Evolutionary conservation across 2,329 filamentous ascomycete species (phyloP).

Genomic region (Grosmannia serpens): DNA sequence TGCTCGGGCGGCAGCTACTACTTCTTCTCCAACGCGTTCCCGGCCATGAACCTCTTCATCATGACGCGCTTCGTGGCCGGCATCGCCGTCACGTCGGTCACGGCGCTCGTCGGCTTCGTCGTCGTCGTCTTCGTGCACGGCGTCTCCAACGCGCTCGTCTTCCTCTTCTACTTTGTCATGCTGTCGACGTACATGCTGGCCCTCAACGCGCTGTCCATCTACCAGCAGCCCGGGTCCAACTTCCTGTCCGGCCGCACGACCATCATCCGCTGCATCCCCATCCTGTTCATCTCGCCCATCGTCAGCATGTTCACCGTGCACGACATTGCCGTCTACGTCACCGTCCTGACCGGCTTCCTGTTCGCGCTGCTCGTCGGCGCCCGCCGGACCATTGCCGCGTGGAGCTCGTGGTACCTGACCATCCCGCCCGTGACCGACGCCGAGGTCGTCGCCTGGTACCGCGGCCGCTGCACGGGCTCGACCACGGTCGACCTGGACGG

Average conservation of each 20-base stretch:
- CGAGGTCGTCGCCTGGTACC: slow-evolving; percentile 32
- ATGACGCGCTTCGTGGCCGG: slow-evolving; percentile 26
- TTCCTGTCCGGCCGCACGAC: slow-evolving; percentile 41
- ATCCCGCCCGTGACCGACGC: slow-evolving; percentile 37
- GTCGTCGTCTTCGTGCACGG: slow-evolving; percentile 28
- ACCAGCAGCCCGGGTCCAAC: slow-evolving; percentile 37
- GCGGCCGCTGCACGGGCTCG: slow-evolving; percentile 4
- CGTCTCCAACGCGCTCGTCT: slow-evolving; percentile 34
- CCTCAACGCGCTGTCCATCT: slow-evolving; percentile 35
- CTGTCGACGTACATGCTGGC: slow-evolving; percentile 40
- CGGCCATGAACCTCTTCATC: slow-evolving; percentile 15
- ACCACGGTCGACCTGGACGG: slow-evolving; percentile 20
- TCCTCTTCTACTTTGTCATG: slow-evolving; percentile 40
- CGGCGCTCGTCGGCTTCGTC: slow-evolving; percentile 28
- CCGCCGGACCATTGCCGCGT: slow-evolving; percentile 27
- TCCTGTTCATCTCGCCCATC: slow-evolving; percentile 38
- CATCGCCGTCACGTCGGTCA: slow-evolving; percentile 16
- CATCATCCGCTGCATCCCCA: slow-evolving; percentile 36
- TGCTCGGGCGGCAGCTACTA: slow-evolving; percentile 45
- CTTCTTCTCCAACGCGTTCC: slow-evolving; percentile 20
- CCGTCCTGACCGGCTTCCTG: slow-evolving; percentile 36
- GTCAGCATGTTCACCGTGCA: slow-evolving; percentile 34
- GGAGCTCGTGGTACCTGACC: slow-evolving; percentile 32
- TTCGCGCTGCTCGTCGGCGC: slow-evolving; percentile 31
- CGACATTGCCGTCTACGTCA: slow-evolving; percentile 38